These are phyloP conservation scores for Pholiota molesta DNA, from an alignment of 768 basidiomycete genomes.

Conservation along the genomic window DNA sequence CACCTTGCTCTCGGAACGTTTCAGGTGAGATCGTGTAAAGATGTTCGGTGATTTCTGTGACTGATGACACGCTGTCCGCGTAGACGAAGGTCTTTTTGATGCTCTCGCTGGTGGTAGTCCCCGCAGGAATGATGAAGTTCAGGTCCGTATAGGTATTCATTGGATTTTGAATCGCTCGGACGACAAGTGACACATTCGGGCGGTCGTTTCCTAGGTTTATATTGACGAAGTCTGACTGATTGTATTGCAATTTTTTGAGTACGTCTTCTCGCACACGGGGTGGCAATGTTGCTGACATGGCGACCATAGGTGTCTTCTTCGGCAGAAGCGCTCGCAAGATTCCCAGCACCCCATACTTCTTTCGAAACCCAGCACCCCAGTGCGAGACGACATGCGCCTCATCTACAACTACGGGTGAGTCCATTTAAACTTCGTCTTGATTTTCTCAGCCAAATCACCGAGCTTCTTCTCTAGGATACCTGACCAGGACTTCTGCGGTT, in stretches of 20 bases:
- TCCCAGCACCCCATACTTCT: conserved; percentile 31
- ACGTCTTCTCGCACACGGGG: conserved; percentile 28
- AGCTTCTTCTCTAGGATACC: conserved; percentile 7
- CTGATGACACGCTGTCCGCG: too few species aligned
- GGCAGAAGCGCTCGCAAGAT: conserved; percentile 34
- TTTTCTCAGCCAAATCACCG: conserved; percentile 1
- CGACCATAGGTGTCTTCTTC: conserved; percentile 29
- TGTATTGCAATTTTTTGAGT: conserved; percentile 28
- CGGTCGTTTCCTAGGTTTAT: conserved; percentile 37
- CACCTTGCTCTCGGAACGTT: too few species aligned
- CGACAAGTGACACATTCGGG: conserved; percentile 33
- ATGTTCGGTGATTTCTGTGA: too few species aligned
- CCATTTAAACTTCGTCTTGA: conserved; percentile 25
- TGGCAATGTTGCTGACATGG: conserved; percentile 37
- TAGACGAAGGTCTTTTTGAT: conserved; percentile 26
- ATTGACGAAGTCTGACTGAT: conserved; percentile 17
- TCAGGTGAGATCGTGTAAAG: too few species aligned
- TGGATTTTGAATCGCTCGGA: conserved; percentile 35
- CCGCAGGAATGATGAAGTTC: conserved; percentile 31
- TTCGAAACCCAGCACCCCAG: conserved; percentile 38
- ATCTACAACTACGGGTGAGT: background rate
- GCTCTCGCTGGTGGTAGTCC: conserved; percentile 9
- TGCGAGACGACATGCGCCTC: conserved; percentile 34
- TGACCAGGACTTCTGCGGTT: too few species aligned
- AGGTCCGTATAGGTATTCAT: conserved; percentile 35